These are phyloP conservation scores for Peronospora destructor DNA, from an alignment of 352 stramenopile genomes.

Conservation along the genomic window DNA sequence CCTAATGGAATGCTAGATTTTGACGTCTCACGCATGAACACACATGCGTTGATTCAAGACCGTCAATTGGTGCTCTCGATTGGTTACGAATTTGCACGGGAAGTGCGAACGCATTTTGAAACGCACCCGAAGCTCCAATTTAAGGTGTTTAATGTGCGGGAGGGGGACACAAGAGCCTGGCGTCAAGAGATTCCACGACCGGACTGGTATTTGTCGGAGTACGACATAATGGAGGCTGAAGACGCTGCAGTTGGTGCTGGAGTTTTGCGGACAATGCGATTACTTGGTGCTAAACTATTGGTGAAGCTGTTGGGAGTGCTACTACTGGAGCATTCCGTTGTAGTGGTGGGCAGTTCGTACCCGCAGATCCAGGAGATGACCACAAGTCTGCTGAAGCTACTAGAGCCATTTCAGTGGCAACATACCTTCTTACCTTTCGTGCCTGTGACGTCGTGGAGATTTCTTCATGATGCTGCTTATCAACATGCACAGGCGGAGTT, in stretches of 20 bases:
- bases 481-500: conserved; percentile 49
- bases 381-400: conserved; percentile 56
- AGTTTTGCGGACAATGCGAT: conserved; percentile 47
- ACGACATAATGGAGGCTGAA: conserved; percentile 45
- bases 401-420: conserved; percentile 78
- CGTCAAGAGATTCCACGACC: conserved; percentile 60
- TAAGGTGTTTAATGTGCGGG: conserved; percentile 53
- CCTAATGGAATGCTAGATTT: conserved; percentile 59
- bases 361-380: conserved; percentile 69
- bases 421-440: conserved; percentile 75
- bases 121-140: conserved; percentile 41
- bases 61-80: conserved; percentile 59
- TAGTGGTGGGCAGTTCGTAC: conserved; percentile 70
- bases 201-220: conserved; percentile 67
- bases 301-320: conserved; percentile 65
- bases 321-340: conserved; percentile 64
- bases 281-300: conserved; percentile 63
- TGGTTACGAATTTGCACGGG: conserved; percentile 38
- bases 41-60: conserved; percentile 68
- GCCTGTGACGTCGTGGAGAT: conserved; percentile 62
- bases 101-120: conserved; percentile 22
- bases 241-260: conserved; percentile 32
- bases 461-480: conserved; percentile 55
- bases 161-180: conserved; percentile 51
- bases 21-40: conserved; percentile 72